These are phyloP conservation scores for Stenogyne calaminthoides DNA, from an alignment of 305 asterid species.

Conservation along the genomic window DNA sequence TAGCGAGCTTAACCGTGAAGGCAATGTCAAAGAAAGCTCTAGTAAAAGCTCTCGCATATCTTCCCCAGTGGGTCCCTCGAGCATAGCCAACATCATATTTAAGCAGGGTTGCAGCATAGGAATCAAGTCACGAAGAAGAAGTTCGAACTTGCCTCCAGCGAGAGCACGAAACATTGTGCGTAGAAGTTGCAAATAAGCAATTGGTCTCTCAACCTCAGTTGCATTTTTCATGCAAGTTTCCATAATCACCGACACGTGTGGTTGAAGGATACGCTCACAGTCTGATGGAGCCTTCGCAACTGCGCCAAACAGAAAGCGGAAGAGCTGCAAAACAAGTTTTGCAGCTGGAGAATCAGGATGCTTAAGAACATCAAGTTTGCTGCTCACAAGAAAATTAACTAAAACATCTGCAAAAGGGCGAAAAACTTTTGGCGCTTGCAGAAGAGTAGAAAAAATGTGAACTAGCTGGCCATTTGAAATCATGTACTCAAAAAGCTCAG, in stretches of 20 bases:
- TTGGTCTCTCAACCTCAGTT: slow-evolving; percentile 88
- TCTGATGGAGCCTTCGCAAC: slow-evolving; percentile 97
- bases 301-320: slow-evolving; percentile 85
- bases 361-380: slow-evolving; percentile 98
- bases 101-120: slow-evolving; percentile 90
- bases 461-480: slow-evolving; percentile 92
- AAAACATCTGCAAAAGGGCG: slow-evolving; percentile 98
- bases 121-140: slow-evolving; percentile 86
- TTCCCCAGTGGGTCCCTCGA: slow-evolving; percentile 97
- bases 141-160: slow-evolving; percentile 97
- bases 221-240: slow-evolving; percentile 98
- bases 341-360: slow-evolving; percentile 99
- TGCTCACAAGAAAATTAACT: slow-evolving; percentile 92
- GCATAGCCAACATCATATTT: slow-evolving; percentile 92
- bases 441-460: slow-evolving; percentile 87
- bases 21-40: slow-evolving; percentile 91
- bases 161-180: slow-evolving; percentile 99
- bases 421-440: slow-evolving; percentile 94
- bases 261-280: slow-evolving; percentile 97
- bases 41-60: slow-evolving; percentile 88
- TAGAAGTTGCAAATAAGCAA: slow-evolving; percentile 94
- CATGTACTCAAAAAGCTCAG: slow-evolving; percentile 99
- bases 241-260: slow-evolving; percentile 93
- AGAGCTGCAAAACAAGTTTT: slow-evolving; percentile 97
- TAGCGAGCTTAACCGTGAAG: slow-evolving; percentile 93